Conservation (phyloP, 2,329 filamentous ascomycete species). For the Claviceps monticola region DNA sequence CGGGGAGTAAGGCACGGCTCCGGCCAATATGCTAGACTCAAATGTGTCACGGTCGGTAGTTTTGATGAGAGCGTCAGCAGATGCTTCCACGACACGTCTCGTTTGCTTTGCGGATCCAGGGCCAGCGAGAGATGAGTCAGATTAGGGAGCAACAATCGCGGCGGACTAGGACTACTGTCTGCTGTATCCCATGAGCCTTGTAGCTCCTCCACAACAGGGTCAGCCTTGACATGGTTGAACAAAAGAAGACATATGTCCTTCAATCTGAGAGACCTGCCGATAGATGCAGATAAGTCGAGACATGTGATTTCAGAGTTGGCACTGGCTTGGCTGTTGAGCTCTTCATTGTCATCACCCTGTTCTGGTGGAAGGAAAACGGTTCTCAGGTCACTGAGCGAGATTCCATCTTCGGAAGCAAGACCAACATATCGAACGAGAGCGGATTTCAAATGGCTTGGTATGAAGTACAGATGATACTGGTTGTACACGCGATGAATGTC, state of each 20-base stretch:
- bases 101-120: slow-evolving; percentile 20
- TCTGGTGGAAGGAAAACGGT: slow-evolving; percentile 26
- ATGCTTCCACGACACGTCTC: slow-evolving; percentile 41
- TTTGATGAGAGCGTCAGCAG: slow-evolving; percentile 40
- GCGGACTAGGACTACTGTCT: slow-evolving; percentile 17
- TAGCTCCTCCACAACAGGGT: slow-evolving; percentile 14
- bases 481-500: slow-evolving; percentile 40
- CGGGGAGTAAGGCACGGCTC: slow-evolving; percentile 43
- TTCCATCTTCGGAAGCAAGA: slow-evolving; percentile 27
- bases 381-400: slow-evolving; percentile 36
- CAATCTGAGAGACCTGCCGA: slow-evolving; percentile 36
- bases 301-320: slow-evolving; percentile 27
- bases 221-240: slow-evolving; percentile 21
- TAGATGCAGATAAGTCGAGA: slow-evolving; percentile 39
- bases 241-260: slow-evolving; percentile 39
- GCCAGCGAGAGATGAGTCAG: slow-evolving; percentile 49
- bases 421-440: slow-evolving; percentile 38
- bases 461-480: slow-evolving; percentile 39
- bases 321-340: slow-evolving; percentile 12
- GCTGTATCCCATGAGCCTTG: slow-evolving; percentile 42
- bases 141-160: slow-evolving; percentile 34
- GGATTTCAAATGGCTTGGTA: slow-evolving; percentile 39
- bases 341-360: slow-evolving; percentile 14
- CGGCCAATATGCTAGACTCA: slow-evolving; percentile 50
- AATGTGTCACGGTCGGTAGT: slow-evolving; percentile 41